These are phyloP conservation scores for Amanita pseudoporphyria DNA, from an alignment of 768 basidiomycete genomes.

Conservation along the genomic window DNA sequence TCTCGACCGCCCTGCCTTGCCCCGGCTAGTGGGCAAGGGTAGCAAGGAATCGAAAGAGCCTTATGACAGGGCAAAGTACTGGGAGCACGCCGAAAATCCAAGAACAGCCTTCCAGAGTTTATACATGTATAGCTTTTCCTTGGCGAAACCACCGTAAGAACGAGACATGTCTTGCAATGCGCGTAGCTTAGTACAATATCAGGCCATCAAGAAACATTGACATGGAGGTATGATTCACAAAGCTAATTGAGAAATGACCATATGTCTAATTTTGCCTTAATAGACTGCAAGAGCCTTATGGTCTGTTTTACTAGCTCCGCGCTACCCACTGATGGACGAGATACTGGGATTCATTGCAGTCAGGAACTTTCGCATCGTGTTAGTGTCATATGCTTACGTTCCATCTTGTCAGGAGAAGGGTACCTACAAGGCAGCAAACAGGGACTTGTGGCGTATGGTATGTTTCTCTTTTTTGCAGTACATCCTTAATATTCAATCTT, in stretches of 20 bases:
- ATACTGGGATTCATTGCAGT: constrained; percentile 62
- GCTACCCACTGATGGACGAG: constrained; percentile 57
- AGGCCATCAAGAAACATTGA: constrained; percentile 72
- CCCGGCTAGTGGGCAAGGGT: constrained; percentile 17
- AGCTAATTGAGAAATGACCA: neutral
- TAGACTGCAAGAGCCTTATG: constrained; percentile 68
- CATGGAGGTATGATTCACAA: constrained; percentile 51
- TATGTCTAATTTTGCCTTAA: neutral
- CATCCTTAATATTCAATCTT: neutral
- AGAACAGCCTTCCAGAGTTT: constrained; percentile 50
- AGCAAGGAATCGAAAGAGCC: constrained; percentile 34
- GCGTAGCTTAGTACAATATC: neutral
- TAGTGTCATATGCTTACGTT: constrained; percentile 14
- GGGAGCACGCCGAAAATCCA: constrained; percentile 36
- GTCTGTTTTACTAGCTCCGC: constrained; percentile 62
- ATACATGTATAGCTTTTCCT: constrained; percentile 61
- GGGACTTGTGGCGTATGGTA: constrained; percentile 84
- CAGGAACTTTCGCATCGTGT: constrained; percentile 11
- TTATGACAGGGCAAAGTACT: constrained; percentile 48
- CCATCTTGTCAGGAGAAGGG: constrained; percentile 30
- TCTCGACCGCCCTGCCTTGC: constrained; percentile 31
- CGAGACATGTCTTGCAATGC: neutral
- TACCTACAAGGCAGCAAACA: constrained; percentile 69
- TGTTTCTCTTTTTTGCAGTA: constrained; percentile 12
- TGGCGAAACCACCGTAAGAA: constrained; percentile 66